Evolutionary conservation across 345 rosid genomes (phyloP), one percentile per base, ranked within the genome.

Genomic region (Lenwebbia sp.): DNA sequence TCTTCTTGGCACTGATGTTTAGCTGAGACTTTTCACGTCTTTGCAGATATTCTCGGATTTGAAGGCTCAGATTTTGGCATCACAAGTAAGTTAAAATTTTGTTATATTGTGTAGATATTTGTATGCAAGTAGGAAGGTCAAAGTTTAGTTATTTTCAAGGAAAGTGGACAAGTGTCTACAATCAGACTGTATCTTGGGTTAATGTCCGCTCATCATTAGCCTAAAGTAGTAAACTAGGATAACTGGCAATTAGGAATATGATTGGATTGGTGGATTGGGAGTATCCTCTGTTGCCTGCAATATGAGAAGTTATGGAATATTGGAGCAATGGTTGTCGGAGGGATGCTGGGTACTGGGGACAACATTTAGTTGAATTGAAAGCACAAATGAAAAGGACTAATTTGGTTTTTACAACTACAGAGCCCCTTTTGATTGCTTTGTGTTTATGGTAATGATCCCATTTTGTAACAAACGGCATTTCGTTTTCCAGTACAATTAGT

Each of bases 11-110:
- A 30, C 62, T 83, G 57, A 37, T 19, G 47, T 70, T 86, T 84
- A 54, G 62, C 84, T 86, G 25, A 84, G 82, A 30, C 23, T 83
- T 30, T 50, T 49, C 70, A 52, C 86, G 11, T 86, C 58, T 25
- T 82, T 88, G 94, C 98, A 98, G 99, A 90, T 94, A 83, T 96
- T 94, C 88, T 87, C 99, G 53, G 98, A 95, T 91, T 87, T 97
- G 90, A 97, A 94, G 91, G 93, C 97, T 88, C 96, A 92, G 88
- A 97, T 97, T 90, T 92, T 97, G 90, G 92, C 94, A 75, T 94
- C 99, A 84, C 99, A 98, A 94, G 99, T 95, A 87, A 91, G 88
- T 75, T 76, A 40, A 70, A 70, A 10, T 65, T 30, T 17, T 65
- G 23, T 75, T 54, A 51, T 47, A 21, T 30, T 54, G 8, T 54